These are phyloP conservation scores for Carex cristatella DNA, from an alignment of 176 grass and related monocot species.

Conservation along the genomic window DNA sequence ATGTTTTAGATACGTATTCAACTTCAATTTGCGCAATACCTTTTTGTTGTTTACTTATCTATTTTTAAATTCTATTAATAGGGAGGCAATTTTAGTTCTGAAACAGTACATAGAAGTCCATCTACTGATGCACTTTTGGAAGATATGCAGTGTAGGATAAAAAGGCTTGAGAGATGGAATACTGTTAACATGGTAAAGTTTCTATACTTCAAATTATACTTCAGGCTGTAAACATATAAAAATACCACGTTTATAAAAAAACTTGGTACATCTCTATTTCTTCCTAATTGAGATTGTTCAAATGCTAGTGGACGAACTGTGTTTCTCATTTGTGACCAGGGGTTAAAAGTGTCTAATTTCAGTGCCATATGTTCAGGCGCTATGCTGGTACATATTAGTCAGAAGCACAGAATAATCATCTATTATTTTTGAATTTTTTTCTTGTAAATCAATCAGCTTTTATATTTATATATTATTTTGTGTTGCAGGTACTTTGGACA, in stretches of 20 bases:
- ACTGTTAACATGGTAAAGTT: constrained; percentile 79
- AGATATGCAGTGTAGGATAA: constrained; percentile 91
- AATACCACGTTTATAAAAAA: background rate
- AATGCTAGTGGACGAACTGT: background rate
- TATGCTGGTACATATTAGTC: background rate
- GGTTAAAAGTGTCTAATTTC: background rate
- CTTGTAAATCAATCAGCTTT: background rate
- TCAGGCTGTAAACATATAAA: too few relatives aligned
- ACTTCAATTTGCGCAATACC: constrained; percentile 11
- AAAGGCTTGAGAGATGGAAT: constrained; percentile 93
- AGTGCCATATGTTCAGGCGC: background rate
- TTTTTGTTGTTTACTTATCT: constrained; percentile 3
- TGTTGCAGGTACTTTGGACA: constrained; percentile 84
- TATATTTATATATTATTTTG: constrained; percentile 1
- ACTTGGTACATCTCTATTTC: background rate
- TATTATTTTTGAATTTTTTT: background rate
- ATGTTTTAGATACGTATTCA: background rate
- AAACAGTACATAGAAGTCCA: constrained; percentile 46
- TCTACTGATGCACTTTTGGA: constrained; percentile 67
- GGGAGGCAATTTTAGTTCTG: constrained; percentile 74
- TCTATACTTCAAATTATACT: background rate
- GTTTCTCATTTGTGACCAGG: background rate
- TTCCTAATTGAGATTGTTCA: constrained; percentile 11
- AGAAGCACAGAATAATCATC: background rate
- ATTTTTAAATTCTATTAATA: constrained; percentile 31